Percentiles rank a stretch among this genome's conserved stretches.
Conservation (phyloP, 2,329 filamentous ascomycete genomes). For the Botrytis medusae region DNA sequence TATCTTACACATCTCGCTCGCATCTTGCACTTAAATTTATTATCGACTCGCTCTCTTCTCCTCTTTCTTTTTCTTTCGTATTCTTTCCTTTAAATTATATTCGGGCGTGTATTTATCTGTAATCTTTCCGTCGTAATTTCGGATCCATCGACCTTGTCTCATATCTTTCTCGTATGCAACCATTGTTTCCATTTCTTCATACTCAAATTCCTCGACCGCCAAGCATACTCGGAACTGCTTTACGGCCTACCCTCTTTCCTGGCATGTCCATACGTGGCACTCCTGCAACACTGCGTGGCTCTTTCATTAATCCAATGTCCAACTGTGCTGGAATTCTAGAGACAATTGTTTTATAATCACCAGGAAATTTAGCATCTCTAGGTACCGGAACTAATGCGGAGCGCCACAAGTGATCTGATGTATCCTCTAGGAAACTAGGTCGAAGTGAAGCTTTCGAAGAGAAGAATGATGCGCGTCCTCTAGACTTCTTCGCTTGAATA, state of each 20-base stretch:
- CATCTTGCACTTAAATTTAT: slow-evolving; percentile 6
- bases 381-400: slow-evolving; percentile 61
- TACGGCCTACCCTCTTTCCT: slow-evolving; percentile 39
- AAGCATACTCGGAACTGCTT: slow-evolving; percentile 41
- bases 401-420: slow-evolving; percentile 77
- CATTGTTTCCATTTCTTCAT: neutral
- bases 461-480: slow-evolving; percentile 60
- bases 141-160: neutral
- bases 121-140: slow-evolving; percentile 9
- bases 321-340: slow-evolving; percentile 76
- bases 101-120: slow-evolving; percentile 6
- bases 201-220: slow-evolving; percentile 23
- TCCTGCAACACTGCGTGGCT: slow-evolving; percentile 85
- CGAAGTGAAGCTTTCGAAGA: slow-evolving; percentile 34
- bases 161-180: neutral
- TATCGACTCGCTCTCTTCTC: neutral
- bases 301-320: slow-evolving; percentile 84
- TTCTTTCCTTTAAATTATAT: neutral
- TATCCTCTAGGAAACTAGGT: slow-evolving; percentile 67
- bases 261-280: slow-evolving; percentile 59
- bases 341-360: slow-evolving; percentile 60
- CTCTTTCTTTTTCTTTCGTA: neutral
- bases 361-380: slow-evolving; percentile 58
- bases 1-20: slow-evolving; percentile 17
- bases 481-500: slow-evolving; percentile 72